Conservation (phyloP, 2,329 filamentous ascomycete species). For the Apiospora hydei region DNA sequence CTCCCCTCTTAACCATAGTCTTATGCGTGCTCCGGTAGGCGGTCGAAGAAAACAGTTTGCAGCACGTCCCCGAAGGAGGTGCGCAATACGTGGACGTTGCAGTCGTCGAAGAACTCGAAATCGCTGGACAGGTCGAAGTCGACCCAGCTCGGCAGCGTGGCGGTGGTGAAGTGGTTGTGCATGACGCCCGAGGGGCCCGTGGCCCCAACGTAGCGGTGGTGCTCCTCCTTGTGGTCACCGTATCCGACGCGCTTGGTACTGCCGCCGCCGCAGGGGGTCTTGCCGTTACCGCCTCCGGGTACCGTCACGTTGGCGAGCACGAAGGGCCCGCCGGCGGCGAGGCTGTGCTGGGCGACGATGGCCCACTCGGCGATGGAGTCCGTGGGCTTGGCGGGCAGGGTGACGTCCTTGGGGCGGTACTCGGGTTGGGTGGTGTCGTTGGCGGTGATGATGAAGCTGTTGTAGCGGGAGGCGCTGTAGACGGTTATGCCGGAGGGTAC, state of each 20-base stretch:
- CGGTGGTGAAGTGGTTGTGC: not conserved
- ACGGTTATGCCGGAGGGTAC: conserved; percentile 3
- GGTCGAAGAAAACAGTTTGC: not conserved
- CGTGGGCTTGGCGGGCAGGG: not conserved
- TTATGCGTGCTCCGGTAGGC: not conserved
- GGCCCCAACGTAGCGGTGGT: not conserved
- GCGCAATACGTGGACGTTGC: not conserved
- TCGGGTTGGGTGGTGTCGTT: conserved; percentile 2
- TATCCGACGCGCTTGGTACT: not conserved
- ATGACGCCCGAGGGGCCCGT: not conserved
- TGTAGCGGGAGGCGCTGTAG: not conserved
- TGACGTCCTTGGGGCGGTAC: not conserved
- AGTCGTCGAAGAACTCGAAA: not conserved
- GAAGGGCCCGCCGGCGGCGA: not conserved
- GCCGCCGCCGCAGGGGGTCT: not conserved
- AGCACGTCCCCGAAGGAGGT: not conserved
- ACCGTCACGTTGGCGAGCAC: not conserved
- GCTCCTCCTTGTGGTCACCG: not conserved
- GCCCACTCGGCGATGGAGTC: not conserved
- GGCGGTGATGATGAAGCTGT: conserved; percentile 3
- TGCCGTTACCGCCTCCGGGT: not conserved
- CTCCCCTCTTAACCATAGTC: not conserved
- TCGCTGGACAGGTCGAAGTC: not conserved
- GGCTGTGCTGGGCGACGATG: conserved; percentile 1
- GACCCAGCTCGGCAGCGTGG: not conserved